Percentiles rank a stretch among this genome's conserved stretches.
Conservation (phyloP, 2,329 filamentous ascomycete species). For the Teratosphaeria nubilosa region DNA sequence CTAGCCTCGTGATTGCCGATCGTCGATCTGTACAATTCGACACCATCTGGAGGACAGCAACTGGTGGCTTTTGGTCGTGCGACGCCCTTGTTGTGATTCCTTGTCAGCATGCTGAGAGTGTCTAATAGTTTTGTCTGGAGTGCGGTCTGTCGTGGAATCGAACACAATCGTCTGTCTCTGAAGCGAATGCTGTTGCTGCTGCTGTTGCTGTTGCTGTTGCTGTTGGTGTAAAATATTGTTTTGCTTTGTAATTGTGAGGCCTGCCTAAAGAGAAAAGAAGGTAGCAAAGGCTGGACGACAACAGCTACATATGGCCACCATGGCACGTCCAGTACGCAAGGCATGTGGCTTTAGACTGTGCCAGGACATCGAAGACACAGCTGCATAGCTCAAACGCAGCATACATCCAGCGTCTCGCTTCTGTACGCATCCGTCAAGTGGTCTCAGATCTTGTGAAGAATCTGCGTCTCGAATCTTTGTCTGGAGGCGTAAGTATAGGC, state of each 20-base stretch:
- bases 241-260: not conserved
- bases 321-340: not conserved
- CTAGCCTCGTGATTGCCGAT: not conserved
- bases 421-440: no score
- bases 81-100: not conserved
- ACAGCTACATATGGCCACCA: not conserved
- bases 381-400: no score
- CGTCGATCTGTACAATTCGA: not conserved
- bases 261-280: conserved; percentile 3
- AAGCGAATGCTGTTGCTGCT: not conserved
- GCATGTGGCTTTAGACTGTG: not conserved
- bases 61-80: not conserved
- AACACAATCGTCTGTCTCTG: not conserved
- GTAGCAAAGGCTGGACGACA: not conserved
- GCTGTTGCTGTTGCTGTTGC: not conserved
- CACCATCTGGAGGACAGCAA: not conserved
- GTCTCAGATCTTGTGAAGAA: no score
- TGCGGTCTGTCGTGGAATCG: not conserved
- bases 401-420: no score
- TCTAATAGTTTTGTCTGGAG: not conserved
- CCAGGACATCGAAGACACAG: not conserved
- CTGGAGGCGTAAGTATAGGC: no score
- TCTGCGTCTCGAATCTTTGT: no score
- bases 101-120: not conserved
- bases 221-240: not conserved